Evolutionary conservation across 805 yeast species (phyloP).

Genomic region (Spathaspora passalidarum): DNA sequence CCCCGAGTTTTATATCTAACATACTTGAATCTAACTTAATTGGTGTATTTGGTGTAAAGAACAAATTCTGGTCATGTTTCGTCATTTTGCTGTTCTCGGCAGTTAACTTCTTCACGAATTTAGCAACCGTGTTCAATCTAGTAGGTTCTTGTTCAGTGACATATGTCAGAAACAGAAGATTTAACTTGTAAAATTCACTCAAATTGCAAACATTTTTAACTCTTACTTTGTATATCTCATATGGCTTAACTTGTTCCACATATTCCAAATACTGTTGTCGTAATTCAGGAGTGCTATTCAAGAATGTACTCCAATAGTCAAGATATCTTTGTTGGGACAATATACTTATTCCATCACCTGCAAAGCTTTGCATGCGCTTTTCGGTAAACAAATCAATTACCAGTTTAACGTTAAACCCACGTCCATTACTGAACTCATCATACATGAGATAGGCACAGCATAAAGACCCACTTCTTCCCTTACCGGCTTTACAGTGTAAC

Average conservation of each 20-base stretch:
- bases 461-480: constrained; percentile 84
- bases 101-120: background rate
- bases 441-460: constrained; percentile 69
- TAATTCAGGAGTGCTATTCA: background rate
- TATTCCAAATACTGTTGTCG: background rate
- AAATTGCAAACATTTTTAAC: background rate
- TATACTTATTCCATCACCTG: constrained; percentile 70
- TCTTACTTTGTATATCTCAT: background rate
- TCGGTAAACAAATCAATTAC: constrained; percentile 54
- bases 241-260: background rate
- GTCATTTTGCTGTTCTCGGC: background rate
- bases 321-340: constrained; percentile 66
- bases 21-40: background rate
- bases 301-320: constrained; percentile 44
- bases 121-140: background rate
- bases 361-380: constrained; percentile 53
- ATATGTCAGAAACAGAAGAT: constrained; percentile 2
- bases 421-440: constrained; percentile 7
- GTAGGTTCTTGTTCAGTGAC: background rate
- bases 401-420: constrained; percentile 26
- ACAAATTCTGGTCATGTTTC: background rate
- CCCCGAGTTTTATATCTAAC: constrained; percentile 3
- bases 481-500: constrained; percentile 87
- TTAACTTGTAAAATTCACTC: background rate
- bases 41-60: background rate